phyloP scores from a whole-genome alignment of 108 stramenopile genomes.

The Cyclotella choctawhatcheeana region DNA sequence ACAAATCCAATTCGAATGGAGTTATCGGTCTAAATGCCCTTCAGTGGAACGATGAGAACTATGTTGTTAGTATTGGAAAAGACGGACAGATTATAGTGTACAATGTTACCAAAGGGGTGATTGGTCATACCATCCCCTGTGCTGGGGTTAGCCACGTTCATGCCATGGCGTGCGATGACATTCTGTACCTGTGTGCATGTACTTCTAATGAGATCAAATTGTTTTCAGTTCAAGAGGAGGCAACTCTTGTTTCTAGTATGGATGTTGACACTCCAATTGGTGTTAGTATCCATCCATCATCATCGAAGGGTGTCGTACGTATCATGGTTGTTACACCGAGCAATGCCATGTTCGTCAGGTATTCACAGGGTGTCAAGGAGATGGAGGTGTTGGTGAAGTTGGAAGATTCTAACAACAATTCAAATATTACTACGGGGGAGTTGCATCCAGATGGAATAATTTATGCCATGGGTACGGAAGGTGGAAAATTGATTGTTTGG shows the following conservation, averaged over 20 bases:
- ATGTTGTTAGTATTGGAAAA: conserved; percentile 69
- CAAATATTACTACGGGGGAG: conserved; percentile 57
- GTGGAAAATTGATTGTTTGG: conserved; percentile 76
- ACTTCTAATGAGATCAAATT: background rate
- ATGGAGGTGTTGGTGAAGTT: conserved; percentile 30
- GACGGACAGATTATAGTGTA: conserved; percentile 81
- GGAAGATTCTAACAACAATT: conserved; percentile 11
- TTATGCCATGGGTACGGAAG: conserved; percentile 65
- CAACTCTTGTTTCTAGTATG: background rate
- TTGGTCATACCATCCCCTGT: conserved; percentile 49
- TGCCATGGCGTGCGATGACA: background rate
- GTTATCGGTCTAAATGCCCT: background rate
- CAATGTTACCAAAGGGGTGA: conserved; percentile 46
- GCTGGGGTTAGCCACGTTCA: conserved; percentile 15
- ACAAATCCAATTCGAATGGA: conserved; percentile 57
- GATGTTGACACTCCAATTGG: conserved; percentile 27
- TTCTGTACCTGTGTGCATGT: background rate
- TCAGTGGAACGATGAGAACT: conserved; percentile 3
- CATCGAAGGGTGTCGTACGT: conserved; percentile 27
- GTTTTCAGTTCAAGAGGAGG: background rate
- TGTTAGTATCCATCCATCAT: conserved; percentile 64
- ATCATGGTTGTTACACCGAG: conserved; percentile 34
- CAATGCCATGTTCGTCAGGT: conserved; percentile 6
- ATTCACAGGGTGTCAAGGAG: background rate
- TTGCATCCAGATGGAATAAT: conserved; percentile 95